Base-by-base conservation (phyloP, 345 rosid species). In the Boechera stricta region DNA sequence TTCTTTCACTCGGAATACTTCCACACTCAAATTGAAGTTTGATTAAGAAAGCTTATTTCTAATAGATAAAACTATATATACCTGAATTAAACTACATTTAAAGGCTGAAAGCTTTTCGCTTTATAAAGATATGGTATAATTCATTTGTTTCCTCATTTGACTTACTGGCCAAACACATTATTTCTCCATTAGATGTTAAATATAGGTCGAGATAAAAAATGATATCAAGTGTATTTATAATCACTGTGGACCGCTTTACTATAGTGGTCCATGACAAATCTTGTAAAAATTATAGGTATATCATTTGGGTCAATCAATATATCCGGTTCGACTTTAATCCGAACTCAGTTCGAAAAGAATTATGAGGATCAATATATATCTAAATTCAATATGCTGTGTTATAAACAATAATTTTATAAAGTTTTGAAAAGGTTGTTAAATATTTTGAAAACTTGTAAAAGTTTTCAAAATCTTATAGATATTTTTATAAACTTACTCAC, bases 201-300 rank as follows among this genome's bases (percentile, higher is more conserved):
- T 56, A 32, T 31, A 47, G 7, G 18, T 47, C 9, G 21, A 47
- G 6, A 24, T 47, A 5, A n/a, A 7, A 16, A 16, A n/a, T 48
- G 18, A 48, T 39, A 39, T 39, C 10, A 16, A 2, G 18, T 16
- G 7, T 32, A 15, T 13, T 29, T 31, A 56, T 32, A 56, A 31
- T 29, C 48, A 38, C 10, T 5, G 29, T 36, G 36, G 21, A 47
- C 51, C 54, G 41, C 49, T 61, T 72, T 60, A 35, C 24, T 26
- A 47, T 9, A 59, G 16, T 71, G 59, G 75, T 35, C 67, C 75
- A 49, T 35, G 35, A 18, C 42, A 51, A 53, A 62, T 62, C 13
- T 38, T 54, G 62, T 62, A 71, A 35, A 38, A 15, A 10, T 47
- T 48, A 61, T 36, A 48, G 51, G 56, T 72, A 38, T 33, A n/a